A percentile compares a stretch with the other conserved stretches of the same genome.
Evolutionary conservation across 768 basidiomycete genomes (phyloP).

Genomic region (Cubamyces sp.): DNA sequence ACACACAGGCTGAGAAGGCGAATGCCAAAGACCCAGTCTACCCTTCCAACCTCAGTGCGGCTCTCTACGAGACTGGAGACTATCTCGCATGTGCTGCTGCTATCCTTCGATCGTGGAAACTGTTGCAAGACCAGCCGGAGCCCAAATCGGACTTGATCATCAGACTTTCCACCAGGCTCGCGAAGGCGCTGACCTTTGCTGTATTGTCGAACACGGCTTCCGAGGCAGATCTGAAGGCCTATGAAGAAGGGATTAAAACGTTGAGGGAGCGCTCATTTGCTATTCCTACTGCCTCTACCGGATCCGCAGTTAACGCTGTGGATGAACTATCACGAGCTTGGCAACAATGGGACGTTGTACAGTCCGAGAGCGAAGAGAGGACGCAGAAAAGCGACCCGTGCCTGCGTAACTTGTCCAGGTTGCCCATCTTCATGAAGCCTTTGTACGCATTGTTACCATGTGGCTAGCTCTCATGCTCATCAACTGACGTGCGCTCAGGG

Average conservation of each 20-base stretch:
- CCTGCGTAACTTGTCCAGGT: background rate
- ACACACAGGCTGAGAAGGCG: constrained; percentile 19
- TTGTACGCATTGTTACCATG: constrained; percentile 6
- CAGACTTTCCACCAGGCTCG: background rate
- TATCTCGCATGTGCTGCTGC: constrained; percentile 23
- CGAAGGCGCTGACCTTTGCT: background rate
- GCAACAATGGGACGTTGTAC: constrained; percentile 9
- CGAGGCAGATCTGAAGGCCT: background rate
- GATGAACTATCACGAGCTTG: background rate
- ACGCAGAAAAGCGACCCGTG: background rate
- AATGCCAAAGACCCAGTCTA: constrained; percentile 22
- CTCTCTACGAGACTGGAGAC: constrained; percentile 27
- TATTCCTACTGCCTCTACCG: background rate
- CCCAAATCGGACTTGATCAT: background rate
- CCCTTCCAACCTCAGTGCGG: constrained; percentile 31
- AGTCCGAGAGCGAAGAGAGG: background rate
- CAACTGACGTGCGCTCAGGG: background rate
- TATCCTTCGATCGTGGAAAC: constrained; percentile 24
- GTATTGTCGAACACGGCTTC: background rate
- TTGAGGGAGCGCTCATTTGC: background rate
- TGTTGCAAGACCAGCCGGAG: constrained; percentile 1
- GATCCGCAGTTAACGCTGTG: background rate
- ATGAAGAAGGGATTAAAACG: background rate
- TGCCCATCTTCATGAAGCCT: constrained; percentile 15
- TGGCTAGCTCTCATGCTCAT: background rate